Percentiles rank a stretch among this genome's conserved stretches.
These are phyloP conservation scores for Dothideomycetes sp. DNA, from an alignment of 2,329 filamentous ascomycete genomes.

Conservation along the genomic window DNA sequence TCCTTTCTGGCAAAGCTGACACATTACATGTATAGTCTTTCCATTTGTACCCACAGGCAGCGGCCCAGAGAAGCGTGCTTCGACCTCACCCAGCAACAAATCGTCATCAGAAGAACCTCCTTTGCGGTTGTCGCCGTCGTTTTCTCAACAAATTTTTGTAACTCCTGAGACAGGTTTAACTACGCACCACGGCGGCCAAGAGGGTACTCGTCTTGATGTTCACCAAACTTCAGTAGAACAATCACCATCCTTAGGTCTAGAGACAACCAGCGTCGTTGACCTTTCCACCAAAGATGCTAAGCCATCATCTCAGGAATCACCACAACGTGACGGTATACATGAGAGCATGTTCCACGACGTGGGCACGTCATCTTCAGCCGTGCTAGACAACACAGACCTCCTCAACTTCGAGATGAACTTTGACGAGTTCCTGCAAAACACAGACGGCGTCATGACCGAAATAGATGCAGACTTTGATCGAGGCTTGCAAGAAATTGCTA, in stretches of 20 bases:
- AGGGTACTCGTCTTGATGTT: too few species aligned
- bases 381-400: background rate
- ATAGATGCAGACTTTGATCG: slow-evolving; percentile 13
- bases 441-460: slow-evolving; percentile 1
- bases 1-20: too few species aligned
- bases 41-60: too few species aligned
- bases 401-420: slow-evolving; percentile 12
- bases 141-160: slow-evolving; percentile 9
- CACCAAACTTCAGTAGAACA: too few species aligned
- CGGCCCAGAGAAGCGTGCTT: background rate
- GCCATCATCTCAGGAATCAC: slow-evolving; percentile 3
- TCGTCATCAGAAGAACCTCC: slow-evolving; percentile 3
- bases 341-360: background rate
- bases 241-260: too few species aligned
- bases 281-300: slow-evolving; percentile 1
- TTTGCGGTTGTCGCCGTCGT: slow-evolving; percentile 1
- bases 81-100: background rate
- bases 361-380: background rate
- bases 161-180: background rate
- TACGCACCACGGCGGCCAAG: too few species aligned
- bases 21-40: too few species aligned
- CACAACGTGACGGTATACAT: background rate
- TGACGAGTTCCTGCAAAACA: slow-evolving; percentile 10
- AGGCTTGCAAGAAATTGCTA: slow-evolving; percentile 15
- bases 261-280: too few species aligned